Evolutionary conservation across 2,329 filamentous ascomycete species (phyloP).

Genomic region (Paraconiothyrium brasiliense): DNA sequence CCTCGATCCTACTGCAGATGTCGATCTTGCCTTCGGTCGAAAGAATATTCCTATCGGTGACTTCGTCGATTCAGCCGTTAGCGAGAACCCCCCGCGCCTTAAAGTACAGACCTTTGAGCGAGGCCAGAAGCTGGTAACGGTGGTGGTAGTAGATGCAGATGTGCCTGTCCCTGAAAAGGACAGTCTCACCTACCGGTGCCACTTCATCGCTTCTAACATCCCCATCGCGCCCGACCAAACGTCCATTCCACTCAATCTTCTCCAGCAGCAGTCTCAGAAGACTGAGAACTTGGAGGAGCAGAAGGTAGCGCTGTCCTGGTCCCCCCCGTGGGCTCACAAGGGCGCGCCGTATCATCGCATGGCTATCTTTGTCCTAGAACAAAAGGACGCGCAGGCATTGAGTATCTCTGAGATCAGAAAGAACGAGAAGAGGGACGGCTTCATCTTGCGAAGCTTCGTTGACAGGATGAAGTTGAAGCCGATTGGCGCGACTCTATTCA

Average conservation of each 20-base stretch:
- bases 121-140: slow-evolving; percentile 81
- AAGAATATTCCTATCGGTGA: slow-evolving; percentile 77
- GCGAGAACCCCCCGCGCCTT: slow-evolving; percentile 77
- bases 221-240: slow-evolving; percentile 66
- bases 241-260: slow-evolving; percentile 41
- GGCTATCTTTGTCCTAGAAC: slow-evolving; percentile 83
- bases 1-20: slow-evolving; percentile 80
- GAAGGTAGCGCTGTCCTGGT: slow-evolving; percentile 81
- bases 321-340: slow-evolving; percentile 87
- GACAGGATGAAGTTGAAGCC: slow-evolving; percentile 74
- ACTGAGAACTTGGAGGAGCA: slow-evolving; percentile 57
- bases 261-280: slow-evolving; percentile 44
- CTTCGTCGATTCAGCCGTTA: slow-evolving; percentile 77
- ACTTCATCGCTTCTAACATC: slow-evolving; percentile 83
- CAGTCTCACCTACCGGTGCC: slow-evolving; percentile 80
- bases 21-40: slow-evolving; percentile 81
- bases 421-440: slow-evolving; percentile 74
- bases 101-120: slow-evolving; percentile 85
- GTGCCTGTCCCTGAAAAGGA: slow-evolving; percentile 82
- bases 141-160: slow-evolving; percentile 89
- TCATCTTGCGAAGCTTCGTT: slow-evolving; percentile 78
- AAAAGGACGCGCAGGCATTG: slow-evolving; percentile 64
- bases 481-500: slow-evolving; percentile 88
- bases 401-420: slow-evolving; percentile 63
- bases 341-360: slow-evolving; percentile 91